Base-by-base conservation (phyloP, 2,329 filamentous ascomycete species). In the Fonsecaea multimorphosa region DNA sequence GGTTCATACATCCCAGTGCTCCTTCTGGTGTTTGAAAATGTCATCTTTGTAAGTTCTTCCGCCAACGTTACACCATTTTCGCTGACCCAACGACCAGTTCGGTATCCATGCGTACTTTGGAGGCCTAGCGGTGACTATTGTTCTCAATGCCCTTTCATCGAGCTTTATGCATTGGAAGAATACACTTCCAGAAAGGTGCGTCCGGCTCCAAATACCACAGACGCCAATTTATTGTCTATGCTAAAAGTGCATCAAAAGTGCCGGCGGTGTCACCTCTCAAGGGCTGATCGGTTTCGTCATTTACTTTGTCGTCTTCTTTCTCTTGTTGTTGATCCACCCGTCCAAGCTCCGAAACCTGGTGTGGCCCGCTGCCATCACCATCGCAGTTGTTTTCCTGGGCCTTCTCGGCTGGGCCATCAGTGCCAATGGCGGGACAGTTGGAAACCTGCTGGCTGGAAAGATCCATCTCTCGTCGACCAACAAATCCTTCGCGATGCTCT, bases 171-270 rank as follows among this genome's bases (percentile, higher is more conserved):
- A 57, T 57, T 44, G 46, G 51, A 36, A 36, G 19, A 62, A 62
- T 24, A 62, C 60, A 3, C 60, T 62, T 44, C 60, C 60, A 34
- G 60, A 46, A 40, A 62, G 60, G 60, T 62, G 34, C n/a, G 53
- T 24, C 12, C 16, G 3, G 9, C 1, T 29, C 29, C 14, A 24
- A 14, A 22, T n/a, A 24, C 29, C 24, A 38, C 22, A n/a, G n/a
- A n/a, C 27, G 16, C 19, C 24, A n/a, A n/a, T n/a, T n/a, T n/a
- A n/a, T n/a, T 40, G 22, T 19, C 3, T 11, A 32, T 46, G 34
- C 38, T 58, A 16, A 58, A n/a, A 3, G 9, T 24, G 44, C n/a
- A 6, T 29, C 32, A 54, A 12, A 62, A 51, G n/a, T n/a, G n/a
- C n/a, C 34, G 60, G 51, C 31, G 60, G 12, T 3, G 57, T 51